A percentile compares a stretch with the other conserved stretches of the same genome.
Conservation (phyloP, 2,329 filamentous ascomycete species). For the Microcyclospora pomicola region DNA sequence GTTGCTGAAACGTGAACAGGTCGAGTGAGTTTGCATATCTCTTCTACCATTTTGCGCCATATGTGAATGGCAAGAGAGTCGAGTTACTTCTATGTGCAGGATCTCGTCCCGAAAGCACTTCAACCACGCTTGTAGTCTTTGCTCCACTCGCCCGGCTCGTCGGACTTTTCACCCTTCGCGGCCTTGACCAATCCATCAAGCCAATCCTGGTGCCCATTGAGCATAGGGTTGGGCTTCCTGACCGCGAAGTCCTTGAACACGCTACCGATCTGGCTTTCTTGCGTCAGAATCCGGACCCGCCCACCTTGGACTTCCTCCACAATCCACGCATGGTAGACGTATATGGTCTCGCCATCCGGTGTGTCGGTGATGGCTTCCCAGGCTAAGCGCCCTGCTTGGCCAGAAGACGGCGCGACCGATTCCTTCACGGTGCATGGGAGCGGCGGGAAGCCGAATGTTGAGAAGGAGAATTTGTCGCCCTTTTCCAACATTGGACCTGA, state of each 20-base stretch:
- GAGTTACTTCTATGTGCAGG: too few species aligned
- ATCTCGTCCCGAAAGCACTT: too few species aligned
- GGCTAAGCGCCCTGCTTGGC: constrained; percentile 10
- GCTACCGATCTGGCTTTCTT: constrained; percentile 23
- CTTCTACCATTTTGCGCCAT: too few species aligned
- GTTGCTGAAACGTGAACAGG: too few species aligned
- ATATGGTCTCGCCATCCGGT: constrained; percentile 13
- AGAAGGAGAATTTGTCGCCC: constrained; percentile 21
- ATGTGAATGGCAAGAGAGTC: too few species aligned
- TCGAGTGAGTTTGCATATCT: too few species aligned
- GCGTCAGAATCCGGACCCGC: constrained; percentile 23
- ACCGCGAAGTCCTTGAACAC: constrained; percentile 15
- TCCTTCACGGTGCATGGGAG: constrained; percentile 18
- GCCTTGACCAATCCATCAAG: constrained; percentile 21
- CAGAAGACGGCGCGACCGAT: constrained; percentile 6
- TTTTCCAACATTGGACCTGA: constrained; percentile 15
- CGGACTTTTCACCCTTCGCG: constrained; percentile 9
- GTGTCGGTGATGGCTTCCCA: constrained; percentile 12
- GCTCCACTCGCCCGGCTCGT: constrained; percentile 6
- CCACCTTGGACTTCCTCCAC: constrained; percentile 21
- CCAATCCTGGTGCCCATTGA: constrained; percentile 26
- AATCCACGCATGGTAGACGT: constrained; percentile 25
- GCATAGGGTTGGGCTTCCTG: constrained; percentile 23
- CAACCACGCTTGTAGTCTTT: not conserved
- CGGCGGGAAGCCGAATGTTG: constrained; percentile 24